Conservation (phyloP, 768 basidiomycete genomes). For the Neoboletus magnificus region DNA sequence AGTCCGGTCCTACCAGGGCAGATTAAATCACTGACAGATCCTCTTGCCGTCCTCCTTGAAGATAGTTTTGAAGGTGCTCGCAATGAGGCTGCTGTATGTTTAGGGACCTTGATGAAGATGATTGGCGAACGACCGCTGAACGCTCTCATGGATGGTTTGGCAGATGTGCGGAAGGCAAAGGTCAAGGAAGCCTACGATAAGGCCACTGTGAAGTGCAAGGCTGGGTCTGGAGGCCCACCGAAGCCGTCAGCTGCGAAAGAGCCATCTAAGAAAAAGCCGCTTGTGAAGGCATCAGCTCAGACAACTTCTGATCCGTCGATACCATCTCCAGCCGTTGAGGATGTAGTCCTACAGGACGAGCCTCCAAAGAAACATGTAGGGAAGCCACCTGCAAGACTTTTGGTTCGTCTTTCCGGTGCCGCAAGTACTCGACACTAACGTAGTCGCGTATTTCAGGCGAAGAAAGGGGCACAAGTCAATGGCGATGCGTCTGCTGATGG, state of each 20-base stretch:
- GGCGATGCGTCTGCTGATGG: conserved; percentile 22
- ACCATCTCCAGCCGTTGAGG: conserved; percentile 10
- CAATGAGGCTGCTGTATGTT: conserved; percentile 80
- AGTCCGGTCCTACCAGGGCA: conserved; percentile 69
- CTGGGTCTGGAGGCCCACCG: conserved; percentile 51
- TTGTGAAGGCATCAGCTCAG: conserved; percentile 29
- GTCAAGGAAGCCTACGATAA: conserved; percentile 93
- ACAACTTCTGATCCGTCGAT: conserved; percentile 18
- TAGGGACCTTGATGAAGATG: conserved; percentile 95
- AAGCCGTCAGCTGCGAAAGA: conserved; percentile 35
- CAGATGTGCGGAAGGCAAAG: conserved; percentile 85
- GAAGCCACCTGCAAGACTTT: conserved; percentile 50
- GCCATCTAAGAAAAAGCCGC: conserved; percentile 36
- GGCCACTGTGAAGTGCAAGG: conserved; percentile 87
- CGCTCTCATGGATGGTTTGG: conserved; percentile 78
- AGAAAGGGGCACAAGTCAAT: conserved; percentile 46
- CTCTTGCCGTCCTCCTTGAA: conserved; percentile 71
- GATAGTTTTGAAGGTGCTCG: conserved; percentile 88
- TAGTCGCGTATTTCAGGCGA: conserved; percentile 36
- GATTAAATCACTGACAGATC: conserved; percentile 78
- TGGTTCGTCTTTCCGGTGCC: conserved; percentile 28
- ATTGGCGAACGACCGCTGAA: conserved; percentile 90
- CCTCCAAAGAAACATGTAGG: conserved; percentile 42
- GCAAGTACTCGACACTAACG: not conserved
- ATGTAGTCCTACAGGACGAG: conserved; percentile 27